These are phyloP conservation scores for Pseudomonodictys pantanalensis DNA, from an alignment of 495 filamentous ascomycete species.

Conservation along the genomic window DNA sequence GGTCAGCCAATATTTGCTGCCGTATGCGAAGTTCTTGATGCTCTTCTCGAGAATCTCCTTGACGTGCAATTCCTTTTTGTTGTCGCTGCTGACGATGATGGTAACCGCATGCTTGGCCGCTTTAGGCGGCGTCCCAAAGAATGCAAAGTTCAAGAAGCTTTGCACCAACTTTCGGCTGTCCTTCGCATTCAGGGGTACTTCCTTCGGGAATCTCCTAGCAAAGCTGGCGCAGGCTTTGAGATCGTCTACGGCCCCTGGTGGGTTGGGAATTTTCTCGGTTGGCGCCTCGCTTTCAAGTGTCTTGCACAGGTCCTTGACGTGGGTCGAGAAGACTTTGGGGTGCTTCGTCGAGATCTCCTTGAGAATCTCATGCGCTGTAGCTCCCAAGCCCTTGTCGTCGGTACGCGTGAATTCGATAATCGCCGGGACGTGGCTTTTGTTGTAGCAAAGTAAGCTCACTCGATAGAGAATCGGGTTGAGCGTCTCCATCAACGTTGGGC, in stretches of 20 bases:
- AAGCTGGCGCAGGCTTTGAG: slow-evolving; percentile 91
- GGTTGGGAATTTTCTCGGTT: slow-evolving; percentile 59
- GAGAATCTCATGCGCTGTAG: slow-evolving; percentile 81
- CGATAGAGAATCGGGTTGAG: slow-evolving; percentile 81
- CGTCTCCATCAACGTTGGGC: slow-evolving; percentile 65
- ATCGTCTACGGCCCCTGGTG: slow-evolving; percentile 72
- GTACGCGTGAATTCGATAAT: slow-evolving; percentile 83
- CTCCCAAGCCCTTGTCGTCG: slow-evolving; percentile 71
- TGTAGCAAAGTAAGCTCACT: slow-evolving; percentile 79
- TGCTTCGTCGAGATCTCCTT: slow-evolving; percentile 88
- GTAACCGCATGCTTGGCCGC: slow-evolving; percentile 92
- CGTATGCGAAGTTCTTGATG: slow-evolving; percentile 73
- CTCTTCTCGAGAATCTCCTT: slow-evolving; percentile 76
- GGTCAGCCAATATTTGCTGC: slow-evolving; percentile 72
- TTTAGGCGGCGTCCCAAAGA: slow-evolving; percentile 74
- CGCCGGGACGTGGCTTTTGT: slow-evolving; percentile 85
- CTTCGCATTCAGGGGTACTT: slow-evolving; percentile 57
- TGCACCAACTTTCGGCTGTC: slow-evolving; percentile 80
- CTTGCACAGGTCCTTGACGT: slow-evolving; percentile 88
- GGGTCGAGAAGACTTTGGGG: slow-evolving; percentile 84
- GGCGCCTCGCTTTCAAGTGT: slow-evolving; percentile 78
- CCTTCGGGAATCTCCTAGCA: slow-evolving; percentile 75
- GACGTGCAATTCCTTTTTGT: slow-evolving; percentile 81
- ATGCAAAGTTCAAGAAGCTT: slow-evolving; percentile 73
- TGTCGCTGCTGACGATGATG: slow-evolving; percentile 76